phyloP scores from a whole-genome alignment of 2,329 filamentous ascomycete species.

The Hansfordia pulvinata region DNA sequence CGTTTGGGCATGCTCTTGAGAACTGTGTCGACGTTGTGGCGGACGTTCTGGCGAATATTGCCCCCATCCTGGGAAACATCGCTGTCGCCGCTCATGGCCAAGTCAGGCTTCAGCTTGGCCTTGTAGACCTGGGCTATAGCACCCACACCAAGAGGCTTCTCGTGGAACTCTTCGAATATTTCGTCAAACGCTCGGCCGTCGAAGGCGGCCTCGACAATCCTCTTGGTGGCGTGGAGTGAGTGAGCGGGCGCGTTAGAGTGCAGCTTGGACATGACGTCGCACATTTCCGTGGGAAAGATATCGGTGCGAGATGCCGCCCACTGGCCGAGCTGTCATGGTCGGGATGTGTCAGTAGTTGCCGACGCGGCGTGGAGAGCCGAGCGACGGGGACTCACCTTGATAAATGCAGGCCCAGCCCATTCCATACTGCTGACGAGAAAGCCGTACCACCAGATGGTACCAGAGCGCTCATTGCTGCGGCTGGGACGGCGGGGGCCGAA shows the following conservation, averaged over 20 bases:
- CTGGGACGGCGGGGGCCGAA: slow-evolving; percentile 50
- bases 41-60: slow-evolving; percentile 55
- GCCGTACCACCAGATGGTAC: slow-evolving; percentile 88
- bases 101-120: slow-evolving; percentile 71
- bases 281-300: slow-evolving; percentile 90
- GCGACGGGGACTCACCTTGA: slow-evolving; percentile 58
- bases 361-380: neutral
- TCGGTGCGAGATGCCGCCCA: slow-evolving; percentile 95
- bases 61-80: slow-evolving; percentile 36
- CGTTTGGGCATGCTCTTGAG: slow-evolving; percentile 76
- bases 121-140: slow-evolving; percentile 98
- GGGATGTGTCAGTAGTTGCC: slow-evolving; percentile 1
- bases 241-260: slow-evolving; percentile 93
- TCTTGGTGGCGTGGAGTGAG: slow-evolving; percentile 65
- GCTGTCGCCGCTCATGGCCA: slow-evolving; percentile 50
- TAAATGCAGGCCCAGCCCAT: slow-evolving; percentile 84
- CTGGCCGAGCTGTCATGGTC: slow-evolving; percentile 59
- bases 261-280: slow-evolving; percentile 81
- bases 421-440: slow-evolving; percentile 88
- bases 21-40: slow-evolving; percentile 70
- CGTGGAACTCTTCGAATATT: slow-evolving; percentile 93
- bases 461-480: slow-evolving; percentile 60
- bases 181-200: slow-evolving; percentile 68
- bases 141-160: slow-evolving; percentile 79
- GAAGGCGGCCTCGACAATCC: slow-evolving; percentile 71